phyloP scores from a whole-genome alignment of 257 asterid genomes.

The Rubia yunnanensis region DNA sequence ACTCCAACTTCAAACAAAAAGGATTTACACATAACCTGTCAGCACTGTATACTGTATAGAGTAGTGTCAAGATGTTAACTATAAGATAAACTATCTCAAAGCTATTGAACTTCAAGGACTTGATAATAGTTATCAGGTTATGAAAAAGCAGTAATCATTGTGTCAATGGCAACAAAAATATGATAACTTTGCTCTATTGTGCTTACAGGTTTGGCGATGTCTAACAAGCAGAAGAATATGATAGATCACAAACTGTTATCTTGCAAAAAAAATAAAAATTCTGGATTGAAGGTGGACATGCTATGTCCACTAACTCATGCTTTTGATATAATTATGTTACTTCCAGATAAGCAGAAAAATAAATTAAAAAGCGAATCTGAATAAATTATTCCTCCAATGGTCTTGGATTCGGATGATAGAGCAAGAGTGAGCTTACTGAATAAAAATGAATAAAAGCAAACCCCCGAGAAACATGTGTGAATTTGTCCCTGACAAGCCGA shows the following conservation, averaged over 20 bases:
- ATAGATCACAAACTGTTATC: not conserved
- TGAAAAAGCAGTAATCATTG: not conserved
- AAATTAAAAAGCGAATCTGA: not conserved
- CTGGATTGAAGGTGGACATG: not conserved
- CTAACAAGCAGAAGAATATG: not conserved
- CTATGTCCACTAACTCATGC: not conserved
- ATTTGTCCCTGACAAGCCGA: conserved; percentile 95
- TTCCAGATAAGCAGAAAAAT: not conserved
- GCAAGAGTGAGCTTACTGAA: conserved; percentile 45
- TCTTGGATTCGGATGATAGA: not conserved
- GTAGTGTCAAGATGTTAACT: not conserved
- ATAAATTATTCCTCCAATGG: no score
- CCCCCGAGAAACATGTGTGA: conserved; percentile 96
- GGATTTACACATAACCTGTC: not conserved
- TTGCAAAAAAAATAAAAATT: not conserved
- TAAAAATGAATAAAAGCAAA: conserved; percentile 90
- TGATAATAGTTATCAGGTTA: not conserved
- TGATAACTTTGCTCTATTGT: not conserved
- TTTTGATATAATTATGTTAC: not conserved
- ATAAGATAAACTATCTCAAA: not conserved
- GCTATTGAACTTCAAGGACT: not conserved
- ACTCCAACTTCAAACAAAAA: not conserved
- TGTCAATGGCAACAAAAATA: not conserved
- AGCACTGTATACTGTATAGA: not conserved
- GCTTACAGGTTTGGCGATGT: not conserved